Evolutionary conservation across 352 stramenopile species (phyloP).

Genomic region (Globisporangium iwayamae): DNA sequence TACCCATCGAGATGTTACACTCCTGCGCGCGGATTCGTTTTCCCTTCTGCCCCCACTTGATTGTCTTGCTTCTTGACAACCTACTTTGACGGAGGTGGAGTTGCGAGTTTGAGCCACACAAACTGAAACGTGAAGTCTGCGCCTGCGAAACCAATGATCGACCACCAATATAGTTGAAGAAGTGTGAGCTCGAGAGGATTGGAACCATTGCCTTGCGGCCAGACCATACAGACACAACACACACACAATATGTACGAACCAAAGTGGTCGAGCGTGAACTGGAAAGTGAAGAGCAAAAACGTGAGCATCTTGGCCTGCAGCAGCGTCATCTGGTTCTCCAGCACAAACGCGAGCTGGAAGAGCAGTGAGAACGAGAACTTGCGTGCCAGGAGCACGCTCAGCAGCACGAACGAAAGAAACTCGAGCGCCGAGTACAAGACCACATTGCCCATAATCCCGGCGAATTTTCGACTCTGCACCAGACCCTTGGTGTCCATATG

Average conservation of each 20-base stretch:
- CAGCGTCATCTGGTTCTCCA: slow-evolving; percentile 30
- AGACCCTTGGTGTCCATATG: slow-evolving; percentile 2
- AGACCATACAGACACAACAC: neutral
- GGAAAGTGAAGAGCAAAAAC: slow-evolving; percentile 21
- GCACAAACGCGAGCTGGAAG: slow-evolving; percentile 50
- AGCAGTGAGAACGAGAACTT: slow-evolving; percentile 20
- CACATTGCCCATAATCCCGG: slow-evolving; percentile 5
- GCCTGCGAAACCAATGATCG: neutral
- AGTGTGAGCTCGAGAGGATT: neutral
- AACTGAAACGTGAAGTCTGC: slow-evolving; percentile 12
- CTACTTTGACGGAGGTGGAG: too few species aligned
- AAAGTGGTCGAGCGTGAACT: slow-evolving; percentile 10
- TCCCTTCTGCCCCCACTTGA: too few species aligned
- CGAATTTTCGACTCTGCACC: neutral
- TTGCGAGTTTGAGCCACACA: neutral
- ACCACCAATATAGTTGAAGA: neutral
- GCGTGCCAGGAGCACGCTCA: slow-evolving; percentile 1
- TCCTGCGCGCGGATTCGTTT: too few species aligned
- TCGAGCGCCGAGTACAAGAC: slow-evolving; percentile 14
- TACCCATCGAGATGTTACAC: too few species aligned
- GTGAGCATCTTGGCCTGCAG: slow-evolving; percentile 37
- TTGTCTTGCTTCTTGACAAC: too few species aligned
- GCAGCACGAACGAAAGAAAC: slow-evolving; percentile 12
- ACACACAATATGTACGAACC: neutral
- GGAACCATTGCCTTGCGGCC: too few species aligned